Evolutionary conservation across 2,329 filamentous ascomycete genomes (phyloP), one percentile per base, ranked within the genome.

Genomic region (Rutstroemia sp.): DNA sequence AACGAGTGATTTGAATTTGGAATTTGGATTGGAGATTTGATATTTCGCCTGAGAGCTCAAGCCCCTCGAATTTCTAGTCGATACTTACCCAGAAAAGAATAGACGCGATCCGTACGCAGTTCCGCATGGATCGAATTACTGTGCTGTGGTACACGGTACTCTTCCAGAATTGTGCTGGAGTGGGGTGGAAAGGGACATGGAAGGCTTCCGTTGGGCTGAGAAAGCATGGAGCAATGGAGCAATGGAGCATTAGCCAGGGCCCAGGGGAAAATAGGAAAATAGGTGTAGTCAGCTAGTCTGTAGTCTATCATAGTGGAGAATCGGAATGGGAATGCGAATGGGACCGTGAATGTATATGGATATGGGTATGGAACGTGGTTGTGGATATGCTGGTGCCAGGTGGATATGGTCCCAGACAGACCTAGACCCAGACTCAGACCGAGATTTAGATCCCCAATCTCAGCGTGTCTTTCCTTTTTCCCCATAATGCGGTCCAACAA

Each of bases 261-360:
- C 53, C 38, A 50, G 38, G 53, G 46, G 38, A 36, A 50, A 36
- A 23, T 27, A 27, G 25, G 5, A 36, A 50, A 36, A 23, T 27
- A 27, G 25, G 5, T 27, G 25, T 16, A 34, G 46, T 55, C 19
- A 23, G 23, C 23, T 23, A 23, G 23, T 23, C 23, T 23, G 23
- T 16, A 34, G 46, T 55, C 19, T 46, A 46, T 44, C 53, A 44
- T 36, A 19, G 25, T 50, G 53, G 25, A 55, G 53, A 44, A 2
- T 19, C 19, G 19, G 19, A 19, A 19, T 19, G 19, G 19, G 19
- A 48, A 54, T 23, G 23, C 4, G 23, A 14, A 44, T 23, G 21
- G 25, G 50, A 7, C 25, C 16, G 46, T 48, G 25, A 12, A 30
- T 9, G 45, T 47, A 19, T 23, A 23, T 23, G 23, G 3, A 23